Conservation (phyloP, 169 alveolate genomes). For the Ophryocystis elektroscirrha region DNA sequence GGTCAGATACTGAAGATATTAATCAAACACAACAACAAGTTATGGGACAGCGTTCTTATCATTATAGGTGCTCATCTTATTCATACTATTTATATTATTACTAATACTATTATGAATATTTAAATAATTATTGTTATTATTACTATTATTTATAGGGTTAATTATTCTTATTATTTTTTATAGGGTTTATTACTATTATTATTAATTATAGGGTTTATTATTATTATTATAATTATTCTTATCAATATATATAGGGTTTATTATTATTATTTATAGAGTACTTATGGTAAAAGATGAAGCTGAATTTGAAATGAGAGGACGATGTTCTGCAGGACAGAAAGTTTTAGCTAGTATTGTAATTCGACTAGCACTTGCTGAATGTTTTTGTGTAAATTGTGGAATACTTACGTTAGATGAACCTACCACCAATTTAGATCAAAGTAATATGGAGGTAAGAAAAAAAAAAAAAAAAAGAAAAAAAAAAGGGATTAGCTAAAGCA, state of each 20-base stretch:
- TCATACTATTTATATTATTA: not conserved
- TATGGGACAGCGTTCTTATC: not conserved
- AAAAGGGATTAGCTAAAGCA: not conserved
- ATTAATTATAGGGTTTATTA: not conserved
- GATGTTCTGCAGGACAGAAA: slow-evolving; percentile 93
- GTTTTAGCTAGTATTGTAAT: slow-evolving; percentile 84
- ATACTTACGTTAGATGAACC: slow-evolving; percentile 98
- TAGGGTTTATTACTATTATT: not conserved
- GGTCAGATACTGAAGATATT: slow-evolving; percentile 38
- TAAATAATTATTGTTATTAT: not conserved
- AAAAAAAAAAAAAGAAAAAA: too few relatives aligned
- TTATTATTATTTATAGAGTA: slow-evolving; percentile 33
- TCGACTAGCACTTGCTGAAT: slow-evolving; percentile 91
- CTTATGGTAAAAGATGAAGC: slow-evolving; percentile 54
- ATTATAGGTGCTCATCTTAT: not conserved
- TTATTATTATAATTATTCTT: not conserved
- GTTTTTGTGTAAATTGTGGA: slow-evolving; percentile 87
- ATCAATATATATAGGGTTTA: not conserved
- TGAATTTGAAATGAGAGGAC: slow-evolving; percentile 73
- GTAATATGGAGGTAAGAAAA: slow-evolving; percentile 68
- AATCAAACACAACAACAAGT: not conserved
- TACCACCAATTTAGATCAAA: slow-evolving; percentile 88
- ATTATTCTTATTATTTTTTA: not conserved
- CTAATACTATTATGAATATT: not conserved
- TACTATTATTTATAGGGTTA: not conserved